Conservation (phyloP, 208 protist species). For the Leishmania braziliensis region DNA sequence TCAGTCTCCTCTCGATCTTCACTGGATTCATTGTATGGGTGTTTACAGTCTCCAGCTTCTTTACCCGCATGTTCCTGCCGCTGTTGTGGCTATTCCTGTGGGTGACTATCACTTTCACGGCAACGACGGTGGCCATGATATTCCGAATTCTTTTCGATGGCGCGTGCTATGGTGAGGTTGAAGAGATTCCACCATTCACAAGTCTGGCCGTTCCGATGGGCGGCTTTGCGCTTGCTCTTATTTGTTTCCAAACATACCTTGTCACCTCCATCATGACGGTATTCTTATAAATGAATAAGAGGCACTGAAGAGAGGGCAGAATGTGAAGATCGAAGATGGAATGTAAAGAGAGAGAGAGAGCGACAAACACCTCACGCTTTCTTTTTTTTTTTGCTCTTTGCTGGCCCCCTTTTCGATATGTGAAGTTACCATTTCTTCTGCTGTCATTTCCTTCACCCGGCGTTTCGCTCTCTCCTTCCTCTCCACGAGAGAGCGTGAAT, state of each 20-base stretch:
- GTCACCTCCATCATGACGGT: constrained; percentile 39
- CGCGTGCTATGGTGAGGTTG: constrained; percentile 39
- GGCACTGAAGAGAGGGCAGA: not conserved
- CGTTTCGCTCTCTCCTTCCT: too few relatives aligned
- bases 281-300: constrained; percentile 22
- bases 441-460: not conserved
- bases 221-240: constrained; percentile 43
- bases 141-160: constrained; percentile 34
- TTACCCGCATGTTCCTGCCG: constrained; percentile 51
- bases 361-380: not conserved
- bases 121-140: constrained; percentile 33
- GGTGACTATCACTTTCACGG: constrained; percentile 35
- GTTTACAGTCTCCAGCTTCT: constrained; percentile 46
- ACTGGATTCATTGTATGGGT: constrained; percentile 34
- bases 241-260: constrained; percentile 33
- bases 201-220: constrained; percentile 43
- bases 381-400: not conserved
- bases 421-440: not conserved
- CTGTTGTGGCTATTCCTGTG: constrained; percentile 52
- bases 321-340: not conserved
- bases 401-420: not conserved
- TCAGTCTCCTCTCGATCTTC: constrained; percentile 53
- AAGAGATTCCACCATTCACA: constrained; percentile 37
- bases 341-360: not conserved
- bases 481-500: not conserved